A percentile compares a stretch with the other conserved stretches of the same genome.
Conservation (phyloP, 805 yeast species). For the Allodekkera sacchari region DNA sequence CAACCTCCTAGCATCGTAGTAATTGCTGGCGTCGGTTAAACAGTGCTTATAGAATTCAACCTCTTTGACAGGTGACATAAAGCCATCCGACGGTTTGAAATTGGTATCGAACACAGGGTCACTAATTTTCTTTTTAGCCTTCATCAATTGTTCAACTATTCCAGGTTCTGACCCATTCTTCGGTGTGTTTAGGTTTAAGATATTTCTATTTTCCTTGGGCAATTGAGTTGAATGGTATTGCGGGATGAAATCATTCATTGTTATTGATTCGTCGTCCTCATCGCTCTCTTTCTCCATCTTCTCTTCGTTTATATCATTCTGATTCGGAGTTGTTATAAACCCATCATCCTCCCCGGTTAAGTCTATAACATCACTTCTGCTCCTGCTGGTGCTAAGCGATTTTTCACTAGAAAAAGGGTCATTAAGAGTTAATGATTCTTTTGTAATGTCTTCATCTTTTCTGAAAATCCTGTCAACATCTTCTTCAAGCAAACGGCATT, state of each 20-base stretch:
- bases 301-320: not conserved
- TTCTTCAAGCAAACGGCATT: constrained; percentile 3
- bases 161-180: not conserved
- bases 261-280: not conserved
- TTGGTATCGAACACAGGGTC: constrained; percentile 16
- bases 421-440: not conserved
- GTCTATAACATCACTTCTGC: not conserved
- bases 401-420: not conserved
- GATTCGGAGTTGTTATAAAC: not conserved
- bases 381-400: constrained; percentile 3
- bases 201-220: not conserved
- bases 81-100: constrained; percentile 28
- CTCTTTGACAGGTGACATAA: constrained; percentile 29
- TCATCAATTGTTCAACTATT: constrained; percentile 6
- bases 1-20: constrained; percentile 6
- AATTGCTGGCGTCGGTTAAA: constrained; percentile 17
- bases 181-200: not conserved
- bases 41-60: constrained; percentile 32
- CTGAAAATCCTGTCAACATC: constrained; percentile 3
- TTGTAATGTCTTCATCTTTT: constrained; percentile 1
- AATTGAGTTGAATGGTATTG: not conserved
- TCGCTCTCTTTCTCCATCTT: not conserved
- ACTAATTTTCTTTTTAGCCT: constrained; percentile 5
- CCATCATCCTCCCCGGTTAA: no score
- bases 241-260: not conserved